Evolutionary conservation across 768 basidiomycete genomes (phyloP).

Genomic region (Cytidiella melzeri): DNA sequence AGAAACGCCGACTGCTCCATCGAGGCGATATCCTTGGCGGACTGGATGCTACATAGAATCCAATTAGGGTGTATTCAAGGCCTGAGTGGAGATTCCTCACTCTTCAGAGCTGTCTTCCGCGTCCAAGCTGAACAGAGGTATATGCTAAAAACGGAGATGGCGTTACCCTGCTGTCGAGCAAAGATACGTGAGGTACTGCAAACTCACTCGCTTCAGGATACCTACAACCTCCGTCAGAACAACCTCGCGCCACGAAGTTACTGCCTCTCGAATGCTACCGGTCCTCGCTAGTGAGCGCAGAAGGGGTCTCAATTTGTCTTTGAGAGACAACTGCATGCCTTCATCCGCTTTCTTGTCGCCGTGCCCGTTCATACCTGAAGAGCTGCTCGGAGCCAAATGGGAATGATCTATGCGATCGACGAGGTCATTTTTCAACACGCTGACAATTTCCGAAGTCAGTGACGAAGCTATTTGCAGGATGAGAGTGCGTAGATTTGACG

Average conservation of each 20-base stretch:
- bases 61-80: neutral
- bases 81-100: neutral
- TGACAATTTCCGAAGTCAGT: conserved; percentile 72
- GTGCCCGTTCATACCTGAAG: conserved; percentile 7
- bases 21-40: conserved; percentile 52
- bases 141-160: conserved; percentile 33
- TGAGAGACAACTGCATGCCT: conserved; percentile 39
- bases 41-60: conserved; percentile 30
- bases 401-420: conserved; percentile 40
- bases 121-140: conserved; percentile 51
- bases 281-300: conserved; percentile 75
- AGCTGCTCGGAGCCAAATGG: conserved; percentile 6
- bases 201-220: conserved; percentile 53
- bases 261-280: conserved; percentile 61
- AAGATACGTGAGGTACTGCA: neutral
- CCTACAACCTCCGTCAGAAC: conserved; percentile 55
- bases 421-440: conserved; percentile 62
- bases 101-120: neutral
- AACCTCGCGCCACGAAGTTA: conserved; percentile 63
- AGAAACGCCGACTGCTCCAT: conserved; percentile 70
- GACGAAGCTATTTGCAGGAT: conserved; percentile 73
- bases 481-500: conserved; percentile 62
- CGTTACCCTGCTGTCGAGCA: neutral
- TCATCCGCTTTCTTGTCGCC: conserved; percentile 7
- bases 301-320: conserved; percentile 64